Base-by-base conservation (phyloP, 768 basidiomycete species). In the Boletus rubropictus region DNA sequence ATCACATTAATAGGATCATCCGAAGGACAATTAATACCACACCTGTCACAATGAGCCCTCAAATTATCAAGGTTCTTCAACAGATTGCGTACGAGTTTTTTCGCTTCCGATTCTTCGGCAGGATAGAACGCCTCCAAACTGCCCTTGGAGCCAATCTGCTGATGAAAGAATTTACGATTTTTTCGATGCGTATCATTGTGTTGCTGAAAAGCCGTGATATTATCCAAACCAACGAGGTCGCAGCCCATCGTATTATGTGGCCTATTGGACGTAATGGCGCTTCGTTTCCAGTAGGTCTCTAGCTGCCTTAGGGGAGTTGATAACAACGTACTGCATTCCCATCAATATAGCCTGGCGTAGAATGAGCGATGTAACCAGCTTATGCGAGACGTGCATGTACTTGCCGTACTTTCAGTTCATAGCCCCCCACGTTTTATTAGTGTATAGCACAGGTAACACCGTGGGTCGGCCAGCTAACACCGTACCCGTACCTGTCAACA, bases 361-460 rank as follows among this genome's bases (percentile, higher is more conserved):
- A 2, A 28, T 48, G 4, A 46, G 10, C 11, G 10, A 43, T 2
- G 15, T 2, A 5, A 5, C 3, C 15, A 31, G n/a, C 44, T 44
- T 9, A 21, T 17, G 22, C 47, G 37, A 27, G 17, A 36, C 10
- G n/a, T 17, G 7, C 22, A 21, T 4, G 28, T 32, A 59, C 69
- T 48, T 55, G 74, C 81, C 81, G 51, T 72, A 81, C 58, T 62
- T 62, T 51, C 75, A 66, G 34, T 25, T 31, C 50, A 56, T 33
- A 28, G 66, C 63, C 6, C 71, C 69, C 47, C 78, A 78, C 0
- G 73, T 75, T 15, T 75, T 46, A 75, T 78, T n/a, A n/a, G n/a
- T n/a, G n/a, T n/a, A n/a, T n/a, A n/a, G n/a, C n/a, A n/a, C n/a
- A n/a, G n/a, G n/a, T n/a, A n/a, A n/a, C n/a, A n/a, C n/a, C n/a